Evolutionary conservation across 129 eudicot genomes (phyloP).

Genomic region (Saussurea involucrata): DNA sequence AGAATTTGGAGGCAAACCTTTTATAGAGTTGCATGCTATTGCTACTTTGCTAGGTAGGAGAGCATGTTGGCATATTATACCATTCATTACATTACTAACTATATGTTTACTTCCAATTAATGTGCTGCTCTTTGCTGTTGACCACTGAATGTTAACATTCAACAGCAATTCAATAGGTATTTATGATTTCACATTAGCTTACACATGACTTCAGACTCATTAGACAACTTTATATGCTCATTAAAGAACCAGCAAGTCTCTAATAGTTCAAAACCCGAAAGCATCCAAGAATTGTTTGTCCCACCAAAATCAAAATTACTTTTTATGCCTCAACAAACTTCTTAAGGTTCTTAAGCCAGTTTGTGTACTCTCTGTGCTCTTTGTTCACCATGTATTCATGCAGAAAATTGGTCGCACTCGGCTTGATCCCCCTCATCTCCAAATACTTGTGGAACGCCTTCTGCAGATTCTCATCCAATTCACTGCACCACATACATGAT

Average conservation of each 20-base stretch:
- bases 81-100: too few relatives aligned
- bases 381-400: constrained; percentile 82
- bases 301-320: neutral
- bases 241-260: constrained; percentile 11
- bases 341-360: constrained; percentile 80
- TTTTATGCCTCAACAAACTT: constrained; percentile 71
- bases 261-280: constrained; percentile 15
- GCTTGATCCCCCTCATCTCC: constrained; percentile 81
- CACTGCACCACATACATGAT: constrained; percentile 34
- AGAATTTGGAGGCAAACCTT: too few relatives aligned
- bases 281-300: constrained; percentile 8
- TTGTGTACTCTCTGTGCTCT: constrained; percentile 63
- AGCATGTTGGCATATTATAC: too few relatives aligned
- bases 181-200: constrained; percentile 14
- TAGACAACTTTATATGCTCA: constrained; percentile 8
- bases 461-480: constrained; percentile 86
- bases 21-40: too few relatives aligned
- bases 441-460: constrained; percentile 91
- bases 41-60: too few relatives aligned
- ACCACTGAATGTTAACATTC: too few relatives aligned
- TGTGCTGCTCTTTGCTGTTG: too few relatives aligned
- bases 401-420: constrained; percentile 67
- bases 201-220: neutral
- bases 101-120: too few relatives aligned
- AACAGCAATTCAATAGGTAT: neutral